phyloP scores from a whole-genome alignment of 2,329 filamentous ascomycete species.

The Ophiobolus disseminans region DNA sequence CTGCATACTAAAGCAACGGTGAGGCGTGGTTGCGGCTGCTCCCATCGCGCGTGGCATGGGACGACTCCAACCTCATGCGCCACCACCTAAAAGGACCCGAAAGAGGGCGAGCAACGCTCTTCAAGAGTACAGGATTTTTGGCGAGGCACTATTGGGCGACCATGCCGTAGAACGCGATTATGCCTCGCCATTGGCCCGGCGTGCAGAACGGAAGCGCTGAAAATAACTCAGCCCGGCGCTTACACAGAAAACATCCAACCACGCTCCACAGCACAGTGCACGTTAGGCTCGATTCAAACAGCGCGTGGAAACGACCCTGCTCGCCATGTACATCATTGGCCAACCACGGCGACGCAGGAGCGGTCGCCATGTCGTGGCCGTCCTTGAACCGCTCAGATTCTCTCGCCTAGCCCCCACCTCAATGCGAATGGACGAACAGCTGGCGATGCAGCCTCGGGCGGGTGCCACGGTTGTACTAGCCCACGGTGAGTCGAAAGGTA shows the following conservation, averaged over 20 bases:
- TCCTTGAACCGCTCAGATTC: constrained; percentile 42
- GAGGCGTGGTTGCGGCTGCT: constrained; percentile 6
- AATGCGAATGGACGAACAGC: constrained; percentile 40
- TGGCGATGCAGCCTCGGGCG: constrained; percentile 35
- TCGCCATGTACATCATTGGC: constrained; percentile 22
- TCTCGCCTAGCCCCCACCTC: constrained; percentile 28
- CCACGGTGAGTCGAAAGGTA: constrained; percentile 25
- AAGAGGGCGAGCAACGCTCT: neutral
- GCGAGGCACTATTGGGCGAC: constrained; percentile 35
- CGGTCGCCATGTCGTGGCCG: constrained; percentile 45
- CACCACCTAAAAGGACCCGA: neutral
- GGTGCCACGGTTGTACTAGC: constrained; percentile 38
- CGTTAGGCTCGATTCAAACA: constrained; percentile 28
- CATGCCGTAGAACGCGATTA: constrained; percentile 30
- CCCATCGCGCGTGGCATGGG: constrained; percentile 8
- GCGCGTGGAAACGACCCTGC: constrained; percentile 26
- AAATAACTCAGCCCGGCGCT: constrained; percentile 45
- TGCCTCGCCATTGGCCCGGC: constrained; percentile 33
- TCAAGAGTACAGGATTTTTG: constrained; percentile 5
- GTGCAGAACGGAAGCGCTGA: constrained; percentile 28
- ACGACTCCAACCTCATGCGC: neutral
- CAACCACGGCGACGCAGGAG: constrained; percentile 33
- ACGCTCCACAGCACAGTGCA: constrained; percentile 31
- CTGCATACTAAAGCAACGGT: constrained; percentile 3
- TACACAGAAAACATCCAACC: constrained; percentile 42